phyloP scores from a whole-genome alignment of 2,329 filamentous ascomycete species.

The Ramularia collo-cygni region DNA sequence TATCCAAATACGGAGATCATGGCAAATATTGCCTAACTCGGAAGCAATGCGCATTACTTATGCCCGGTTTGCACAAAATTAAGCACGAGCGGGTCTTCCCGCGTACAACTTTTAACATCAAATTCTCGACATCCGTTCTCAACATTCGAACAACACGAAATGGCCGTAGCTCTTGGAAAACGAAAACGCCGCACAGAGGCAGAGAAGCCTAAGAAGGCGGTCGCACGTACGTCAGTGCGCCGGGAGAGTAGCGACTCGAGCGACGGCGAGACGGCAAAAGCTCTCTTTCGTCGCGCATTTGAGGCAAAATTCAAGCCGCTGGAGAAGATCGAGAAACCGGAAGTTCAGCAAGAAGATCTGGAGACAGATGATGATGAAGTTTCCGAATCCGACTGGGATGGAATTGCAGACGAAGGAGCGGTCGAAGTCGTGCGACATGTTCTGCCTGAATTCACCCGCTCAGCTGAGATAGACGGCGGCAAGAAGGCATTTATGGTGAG shows the following conservation, averaged over 20 bases:
- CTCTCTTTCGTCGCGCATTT: constrained; percentile 75
- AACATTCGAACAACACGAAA: constrained; percentile 15
- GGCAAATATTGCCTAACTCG: too few relatives aligned
- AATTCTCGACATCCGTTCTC: too few relatives aligned
- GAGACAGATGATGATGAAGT: constrained; percentile 22
- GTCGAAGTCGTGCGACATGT: constrained; percentile 36
- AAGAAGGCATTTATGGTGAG: constrained; percentile 71
- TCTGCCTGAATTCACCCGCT: constrained; percentile 30
- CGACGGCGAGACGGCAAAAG: constrained; percentile 51
- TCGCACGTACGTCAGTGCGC: constrained; percentile 7
- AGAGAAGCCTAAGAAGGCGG: constrained; percentile 1
- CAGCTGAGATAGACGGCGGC: constrained; percentile 38
- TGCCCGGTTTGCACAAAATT: too few relatives aligned
- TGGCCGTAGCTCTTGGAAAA: constrained; percentile 40
- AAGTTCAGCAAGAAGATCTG: constrained; percentile 26
- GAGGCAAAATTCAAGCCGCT: constrained; percentile 76
- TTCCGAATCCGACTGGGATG: constrained; percentile 53
- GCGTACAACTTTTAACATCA: too few relatives aligned
- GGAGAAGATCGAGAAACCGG: constrained; percentile 22
- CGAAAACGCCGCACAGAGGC: constrained; percentile 36
- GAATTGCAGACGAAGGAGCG: constrained; percentile 48
- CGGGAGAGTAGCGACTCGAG: constrained; percentile 13
- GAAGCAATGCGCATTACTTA: too few relatives aligned
- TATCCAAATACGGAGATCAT: too few relatives aligned
- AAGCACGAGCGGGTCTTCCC: too few relatives aligned